Base-by-base conservation (phyloP, 257 asterid species). In the Ilex asprella region DNA sequence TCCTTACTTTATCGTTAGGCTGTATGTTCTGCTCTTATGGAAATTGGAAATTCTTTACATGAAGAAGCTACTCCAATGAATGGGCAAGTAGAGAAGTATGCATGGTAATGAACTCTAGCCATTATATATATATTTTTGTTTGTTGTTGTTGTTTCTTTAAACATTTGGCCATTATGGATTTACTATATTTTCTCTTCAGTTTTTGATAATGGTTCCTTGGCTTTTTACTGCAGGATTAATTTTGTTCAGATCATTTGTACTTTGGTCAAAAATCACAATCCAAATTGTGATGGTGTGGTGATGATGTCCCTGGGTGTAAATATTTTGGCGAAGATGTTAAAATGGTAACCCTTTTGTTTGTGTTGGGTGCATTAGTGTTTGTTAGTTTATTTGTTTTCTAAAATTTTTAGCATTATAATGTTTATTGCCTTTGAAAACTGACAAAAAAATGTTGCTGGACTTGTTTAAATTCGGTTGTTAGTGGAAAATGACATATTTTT, bases 221-320 rank as follows among this genome's bases (percentile, higher is more conserved):
- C 56, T 77, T 64, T 60, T 76, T 31, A 71, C 71, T 82, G 79
- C 95, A 92, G 97, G 30, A 30, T 86, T 67, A 78, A 87, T 58
- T 79, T 81, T 57, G 96, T 84, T 66, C 97, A 89, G 78, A 80
- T 89, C 71, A 59, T 93, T 41, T 93, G 91, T 68, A 63, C 81
- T 72, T 71, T 83, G 76, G 79, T 85, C 59, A 93, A 85, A 79
- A 78, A 79, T 67, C 69, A 83, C 59, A 67, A 85, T 59, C 84
- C 95, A 44, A 79, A 80, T 63, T 62, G 76, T 75, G 55, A 70
- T 77, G 96, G 94, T 39, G 89, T 78, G 30, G 69, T 60, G 56
- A 78, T 78, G 74, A 93, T 87, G 95, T 78, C 97, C 64, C 64
- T 77, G 95, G 95, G 89, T 58, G 86, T 93, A 68, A 82, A 78